Evolutionary conservation across 768 basidiomycete genomes (phyloP).

Genomic region (Tulasnella sp.): DNA sequence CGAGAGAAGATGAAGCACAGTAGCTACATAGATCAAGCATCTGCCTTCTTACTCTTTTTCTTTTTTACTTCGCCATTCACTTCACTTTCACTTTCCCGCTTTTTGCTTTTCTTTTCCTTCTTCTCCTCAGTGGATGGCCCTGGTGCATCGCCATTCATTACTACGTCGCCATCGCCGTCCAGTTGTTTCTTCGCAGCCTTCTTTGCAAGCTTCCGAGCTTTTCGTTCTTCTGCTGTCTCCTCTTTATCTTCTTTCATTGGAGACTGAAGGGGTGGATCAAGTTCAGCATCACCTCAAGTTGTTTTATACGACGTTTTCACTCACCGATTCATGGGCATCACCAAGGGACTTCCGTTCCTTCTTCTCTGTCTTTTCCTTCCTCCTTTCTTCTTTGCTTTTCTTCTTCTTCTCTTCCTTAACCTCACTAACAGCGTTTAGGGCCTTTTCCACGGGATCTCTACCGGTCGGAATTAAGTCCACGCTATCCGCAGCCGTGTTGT

Average conservation of each 20-base stretch:
- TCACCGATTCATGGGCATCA: conserved; percentile 22
- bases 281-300: conserved; percentile 16
- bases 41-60: conserved; percentile 50
- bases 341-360: conserved; percentile 35
- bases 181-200: conserved; percentile 37
- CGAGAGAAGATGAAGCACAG: not conserved
- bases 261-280: not conserved
- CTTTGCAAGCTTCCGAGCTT: conserved; percentile 58
- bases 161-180: conserved; percentile 27
- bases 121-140: conserved; percentile 13
- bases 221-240: conserved; percentile 52
- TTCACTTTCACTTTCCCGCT: conserved; percentile 25
- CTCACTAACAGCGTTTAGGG: conserved; percentile 60
- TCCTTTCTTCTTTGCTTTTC: conserved; percentile 59
- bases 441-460: conserved; percentile 54
- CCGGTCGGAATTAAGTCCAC: conserved; percentile 78
- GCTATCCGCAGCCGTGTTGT: conserved; percentile 77
- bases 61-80: conserved; percentile 23
- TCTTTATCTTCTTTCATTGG: conserved; percentile 53
- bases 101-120: conserved; percentile 28
- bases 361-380: conserved; percentile 42
- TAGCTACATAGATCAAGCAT: conserved; percentile 21
- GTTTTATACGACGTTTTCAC: conserved; percentile 30
- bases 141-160: conserved; percentile 18
- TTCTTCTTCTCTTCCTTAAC: conserved; percentile 79